These are phyloP conservation scores for Talaromyces ruber DNA, from an alignment of 495 filamentous ascomycete species.

Conservation along the genomic window DNA sequence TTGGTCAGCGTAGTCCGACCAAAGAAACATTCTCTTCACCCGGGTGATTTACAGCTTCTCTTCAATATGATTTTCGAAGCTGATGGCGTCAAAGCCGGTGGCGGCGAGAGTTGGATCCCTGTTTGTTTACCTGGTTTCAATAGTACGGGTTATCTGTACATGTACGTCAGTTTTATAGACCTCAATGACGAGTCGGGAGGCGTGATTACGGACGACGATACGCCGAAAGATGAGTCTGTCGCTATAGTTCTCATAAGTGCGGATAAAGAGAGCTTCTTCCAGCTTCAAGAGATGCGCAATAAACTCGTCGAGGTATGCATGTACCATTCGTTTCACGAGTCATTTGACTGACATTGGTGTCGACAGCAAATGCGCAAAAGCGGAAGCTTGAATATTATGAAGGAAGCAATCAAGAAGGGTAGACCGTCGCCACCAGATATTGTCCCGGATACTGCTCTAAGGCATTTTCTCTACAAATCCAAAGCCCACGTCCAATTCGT, in stretches of 20 bases:
- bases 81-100: slow-evolving; percentile 75
- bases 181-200: slow-evolving; percentile 22
- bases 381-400: slow-evolving; percentile 66
- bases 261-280: slow-evolving; percentile 87
- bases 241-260: slow-evolving; percentile 88
- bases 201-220: slow-evolving; percentile 23
- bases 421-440: slow-evolving; percentile 65
- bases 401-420: slow-evolving; percentile 58
- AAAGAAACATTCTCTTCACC: slow-evolving; percentile 90
- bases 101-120: slow-evolving; percentile 96
- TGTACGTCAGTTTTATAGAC: slow-evolving; percentile 92
- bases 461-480: slow-evolving; percentile 93
- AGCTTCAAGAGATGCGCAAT: slow-evolving; percentile 77
- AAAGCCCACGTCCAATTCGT: slow-evolving; percentile 88
- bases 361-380: slow-evolving; percentile 60
- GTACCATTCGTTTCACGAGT: neutral
- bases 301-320: slow-evolving; percentile 54
- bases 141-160: slow-evolving; percentile 93
- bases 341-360: neutral
- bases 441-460: slow-evolving; percentile 66
- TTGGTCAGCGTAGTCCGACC: slow-evolving; percentile 92
- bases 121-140: slow-evolving; percentile 97
- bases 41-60: slow-evolving; percentile 89
- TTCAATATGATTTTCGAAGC: slow-evolving; percentile 99
- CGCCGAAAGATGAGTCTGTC: slow-evolving; percentile 61